Conservation (phyloP, 2,329 filamentous ascomycete species). For the Fonsecaea multimorphosa region DNA sequence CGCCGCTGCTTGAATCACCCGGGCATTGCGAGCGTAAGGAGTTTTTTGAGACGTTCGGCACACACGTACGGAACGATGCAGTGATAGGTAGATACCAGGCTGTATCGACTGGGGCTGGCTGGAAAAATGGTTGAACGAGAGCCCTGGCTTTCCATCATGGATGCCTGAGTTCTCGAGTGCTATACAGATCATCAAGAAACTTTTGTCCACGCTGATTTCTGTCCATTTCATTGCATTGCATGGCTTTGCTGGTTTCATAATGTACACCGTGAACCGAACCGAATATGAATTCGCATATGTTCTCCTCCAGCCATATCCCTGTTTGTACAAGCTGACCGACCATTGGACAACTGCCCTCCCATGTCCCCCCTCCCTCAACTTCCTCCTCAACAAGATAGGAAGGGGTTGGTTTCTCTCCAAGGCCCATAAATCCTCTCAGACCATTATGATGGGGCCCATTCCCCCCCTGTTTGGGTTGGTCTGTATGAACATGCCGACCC, state of each 20-base stretch:
- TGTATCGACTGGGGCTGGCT: not conserved
- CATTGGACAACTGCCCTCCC: not conserved
- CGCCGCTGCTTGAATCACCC: conserved; percentile 4
- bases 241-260: not conserved
- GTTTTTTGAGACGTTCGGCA: not conserved
- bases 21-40: not conserved
- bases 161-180: not conserved
- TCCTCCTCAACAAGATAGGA: not conserved
- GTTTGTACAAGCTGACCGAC: not conserved
- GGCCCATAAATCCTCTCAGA: not conserved
- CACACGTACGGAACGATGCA: not conserved
- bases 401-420: no score
- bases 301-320: not conserved
- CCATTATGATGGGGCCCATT: not conserved
- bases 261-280: not conserved
- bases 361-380: not conserved
- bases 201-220: not conserved
- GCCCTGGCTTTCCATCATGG: not conserved
- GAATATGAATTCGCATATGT: not conserved
- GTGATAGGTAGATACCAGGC: not conserved
- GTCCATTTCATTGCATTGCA: not conserved
- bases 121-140: not conserved
- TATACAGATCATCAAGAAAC: not conserved
- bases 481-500: not conserved
- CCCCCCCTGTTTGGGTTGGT: not conserved